phyloP scores from a whole-genome alignment of 805 yeast species.

The Peterozyma xylosa region DNA sequence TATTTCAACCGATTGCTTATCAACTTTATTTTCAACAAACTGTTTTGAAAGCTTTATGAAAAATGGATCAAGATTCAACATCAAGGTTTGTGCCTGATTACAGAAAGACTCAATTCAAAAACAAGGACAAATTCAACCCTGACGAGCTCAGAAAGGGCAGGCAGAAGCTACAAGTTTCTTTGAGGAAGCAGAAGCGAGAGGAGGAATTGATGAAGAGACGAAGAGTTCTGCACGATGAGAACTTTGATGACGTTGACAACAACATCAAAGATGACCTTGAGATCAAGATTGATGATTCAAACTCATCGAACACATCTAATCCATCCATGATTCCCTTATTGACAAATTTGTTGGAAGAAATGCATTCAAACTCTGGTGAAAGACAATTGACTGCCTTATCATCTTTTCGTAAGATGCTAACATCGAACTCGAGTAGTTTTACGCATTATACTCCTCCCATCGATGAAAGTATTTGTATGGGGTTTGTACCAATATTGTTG shows the following conservation, averaged over 20 bases:
- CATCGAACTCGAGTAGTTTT: neutral
- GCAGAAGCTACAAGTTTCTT: constrained; percentile 1
- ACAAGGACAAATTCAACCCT: constrained; percentile 5
- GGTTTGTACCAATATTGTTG: constrained; percentile 7
- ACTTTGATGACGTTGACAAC: neutral
- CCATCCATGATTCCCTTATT: constrained; percentile 5
- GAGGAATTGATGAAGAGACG: constrained; percentile 8
- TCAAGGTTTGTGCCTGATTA: constrained; percentile 6
- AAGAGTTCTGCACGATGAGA: constrained; percentile 1
- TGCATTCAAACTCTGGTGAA: neutral
- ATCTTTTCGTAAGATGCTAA: constrained; percentile 1
- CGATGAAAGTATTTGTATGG: constrained; percentile 4
- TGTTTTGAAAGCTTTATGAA: neutral
- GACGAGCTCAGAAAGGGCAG: constrained; percentile 7
- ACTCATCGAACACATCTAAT: constrained; percentile 3
- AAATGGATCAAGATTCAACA: neutral
- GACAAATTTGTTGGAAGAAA: neutral
- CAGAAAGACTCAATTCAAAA: constrained; percentile 3
- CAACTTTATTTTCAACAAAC: no score
- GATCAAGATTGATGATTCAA: constrained; percentile 4
- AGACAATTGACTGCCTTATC: neutral
- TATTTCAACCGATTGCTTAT: no score
- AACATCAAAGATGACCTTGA: neutral
- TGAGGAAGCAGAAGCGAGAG: constrained; percentile 8
- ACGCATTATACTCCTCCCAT: constrained; percentile 5